Percentiles rank a stretch among this genome's conserved stretches.
Evolutionary conservation across 2,329 filamentous ascomycete genomes (phyloP).

Genomic region (Coleophoma cylindrospora): DNA sequence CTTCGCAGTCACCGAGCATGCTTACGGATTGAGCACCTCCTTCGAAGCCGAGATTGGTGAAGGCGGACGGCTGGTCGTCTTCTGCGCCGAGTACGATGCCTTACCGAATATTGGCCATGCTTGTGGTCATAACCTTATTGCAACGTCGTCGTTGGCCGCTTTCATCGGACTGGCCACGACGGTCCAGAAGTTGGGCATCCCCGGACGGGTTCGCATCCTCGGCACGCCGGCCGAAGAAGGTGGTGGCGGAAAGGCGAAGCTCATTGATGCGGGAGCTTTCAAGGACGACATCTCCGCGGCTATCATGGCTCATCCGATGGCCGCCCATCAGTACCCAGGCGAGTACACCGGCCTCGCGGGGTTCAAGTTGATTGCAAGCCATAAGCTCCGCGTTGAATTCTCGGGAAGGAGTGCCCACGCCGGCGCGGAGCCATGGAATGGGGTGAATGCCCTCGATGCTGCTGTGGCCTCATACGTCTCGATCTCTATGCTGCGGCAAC

Average conservation of each 20-base stretch:
- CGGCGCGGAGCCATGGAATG: slow-evolving; percentile 27
- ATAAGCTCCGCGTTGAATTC: slow-evolving; percentile 4
- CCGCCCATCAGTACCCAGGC: neutral
- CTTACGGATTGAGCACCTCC: slow-evolving; percentile 44
- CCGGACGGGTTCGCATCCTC: slow-evolving; percentile 25
- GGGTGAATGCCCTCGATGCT: slow-evolving; percentile 35
- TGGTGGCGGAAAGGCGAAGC: slow-evolving; percentile 33
- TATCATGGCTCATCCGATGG: slow-evolving; percentile 33
- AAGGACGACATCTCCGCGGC: slow-evolving; percentile 26
- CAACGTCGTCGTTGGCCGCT: slow-evolving; percentile 29
- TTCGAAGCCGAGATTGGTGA: slow-evolving; percentile 41
- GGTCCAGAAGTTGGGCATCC: slow-evolving; percentile 12
- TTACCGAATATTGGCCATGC: slow-evolving; percentile 37
- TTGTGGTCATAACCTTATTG: slow-evolving; percentile 39
- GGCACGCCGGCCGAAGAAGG: slow-evolving; percentile 24
- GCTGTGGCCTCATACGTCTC: slow-evolving; percentile 29
- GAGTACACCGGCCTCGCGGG: neutral
- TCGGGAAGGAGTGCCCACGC: slow-evolving; percentile 25
- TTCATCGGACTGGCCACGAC: slow-evolving; percentile 27
- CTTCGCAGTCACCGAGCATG: slow-evolving; percentile 38
- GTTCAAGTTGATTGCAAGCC: slow-evolving; percentile 1
- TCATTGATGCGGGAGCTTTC: slow-evolving; percentile 39
- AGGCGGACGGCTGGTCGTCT: slow-evolving; percentile 33
- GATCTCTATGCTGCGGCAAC: slow-evolving; percentile 26
- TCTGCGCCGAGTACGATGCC: slow-evolving; percentile 40